A percentile compares a stretch with the other conserved stretches of the same genome.
These are phyloP conservation scores for Alternaria atra DNA, from an alignment of 2,329 filamentous ascomycete species.

Conservation along the genomic window DNA sequence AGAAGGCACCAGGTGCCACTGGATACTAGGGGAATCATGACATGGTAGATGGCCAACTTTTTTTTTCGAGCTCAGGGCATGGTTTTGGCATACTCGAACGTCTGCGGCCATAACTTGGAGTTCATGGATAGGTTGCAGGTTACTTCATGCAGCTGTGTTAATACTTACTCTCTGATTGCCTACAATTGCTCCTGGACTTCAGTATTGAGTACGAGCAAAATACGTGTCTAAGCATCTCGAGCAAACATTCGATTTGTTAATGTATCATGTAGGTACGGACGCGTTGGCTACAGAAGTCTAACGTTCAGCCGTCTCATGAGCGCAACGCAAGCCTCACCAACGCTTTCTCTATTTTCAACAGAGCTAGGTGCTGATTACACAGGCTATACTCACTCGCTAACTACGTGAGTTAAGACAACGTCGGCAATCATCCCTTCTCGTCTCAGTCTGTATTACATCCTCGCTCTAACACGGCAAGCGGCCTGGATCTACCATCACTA, in stretches of 20 bases:
- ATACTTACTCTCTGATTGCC: slow-evolving; percentile 19
- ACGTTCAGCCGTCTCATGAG: background rate
- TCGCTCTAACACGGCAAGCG: background rate
- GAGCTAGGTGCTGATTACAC: background rate
- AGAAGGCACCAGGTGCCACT: slow-evolving; percentile 75
- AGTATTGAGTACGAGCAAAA: background rate
- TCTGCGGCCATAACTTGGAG: slow-evolving; percentile 27
- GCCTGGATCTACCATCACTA: background rate
- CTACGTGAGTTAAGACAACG: background rate
- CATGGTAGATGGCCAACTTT: slow-evolving; percentile 14
- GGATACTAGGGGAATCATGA: slow-evolving; percentile 45
- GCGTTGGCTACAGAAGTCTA: background rate
- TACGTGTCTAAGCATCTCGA: background rate
- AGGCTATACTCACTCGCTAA: background rate
- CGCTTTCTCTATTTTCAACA: no score
- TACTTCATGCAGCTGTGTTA: slow-evolving; percentile 36
- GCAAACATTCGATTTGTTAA: background rate
- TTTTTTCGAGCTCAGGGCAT: slow-evolving; percentile 20
- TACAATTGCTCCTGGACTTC: background rate
- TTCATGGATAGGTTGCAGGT: slow-evolving; percentile 33
- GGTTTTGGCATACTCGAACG: slow-evolving; percentile 22
- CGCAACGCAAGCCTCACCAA: background rate
- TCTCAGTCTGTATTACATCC: background rate
- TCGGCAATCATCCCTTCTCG: background rate
- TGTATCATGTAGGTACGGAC: background rate